Base-by-base conservation (phyloP, 371 early-diverging fungal species). In the Zychaea mexicana region DNA sequence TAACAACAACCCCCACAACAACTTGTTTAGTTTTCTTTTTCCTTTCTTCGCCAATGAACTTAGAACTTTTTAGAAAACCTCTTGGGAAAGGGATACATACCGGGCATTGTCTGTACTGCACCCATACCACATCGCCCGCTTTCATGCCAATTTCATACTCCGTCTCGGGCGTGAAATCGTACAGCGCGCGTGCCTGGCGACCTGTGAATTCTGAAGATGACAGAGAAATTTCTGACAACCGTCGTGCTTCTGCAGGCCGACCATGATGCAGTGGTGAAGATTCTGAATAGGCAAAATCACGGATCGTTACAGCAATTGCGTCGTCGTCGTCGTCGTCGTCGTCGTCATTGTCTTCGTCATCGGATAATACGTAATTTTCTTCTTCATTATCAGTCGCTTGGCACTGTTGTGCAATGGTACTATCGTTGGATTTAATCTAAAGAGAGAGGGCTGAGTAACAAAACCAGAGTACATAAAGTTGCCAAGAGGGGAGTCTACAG, bases 161-260 rank as follows among this genome's bases (percentile, higher is more conserved):
- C 49, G 86, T 86, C 61, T 89, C 88, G 12, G 89, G 90, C 26
- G 76, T 81, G 74, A 91, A 91, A 65, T 90, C 90, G 59, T 90
- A 91, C 45, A 91, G 67, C 3, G 88, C 92, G 49, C 79, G 74
- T 10, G 77, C 88, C 63, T 74, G 75, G 30, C 69, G 74, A 54
- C 79, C 81, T 47, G 63, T 74, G 65, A 66, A 75, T 24, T 74
- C 77, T 17, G 76, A 70, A 3, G 65, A 64, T 47, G 63, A 65
- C 33, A 52, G 66, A 42, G 70, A 77, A 45, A 56, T 69, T 61
- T 49, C 60, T 57, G 62, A 71, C 57, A 56, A 59, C 57, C 55
- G 60, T 70, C 24, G 65, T 49, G 4, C 49, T 57, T 58, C 68
- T 13, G 67, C 69, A 19, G 72, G 73, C 5, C 68, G 61, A 30